Evolutionary conservation across 106 monocot genomes (phyloP), one percentile per base, ranked within the genome.

Genomic region (Phalaenopsis aphrodite): DNA sequence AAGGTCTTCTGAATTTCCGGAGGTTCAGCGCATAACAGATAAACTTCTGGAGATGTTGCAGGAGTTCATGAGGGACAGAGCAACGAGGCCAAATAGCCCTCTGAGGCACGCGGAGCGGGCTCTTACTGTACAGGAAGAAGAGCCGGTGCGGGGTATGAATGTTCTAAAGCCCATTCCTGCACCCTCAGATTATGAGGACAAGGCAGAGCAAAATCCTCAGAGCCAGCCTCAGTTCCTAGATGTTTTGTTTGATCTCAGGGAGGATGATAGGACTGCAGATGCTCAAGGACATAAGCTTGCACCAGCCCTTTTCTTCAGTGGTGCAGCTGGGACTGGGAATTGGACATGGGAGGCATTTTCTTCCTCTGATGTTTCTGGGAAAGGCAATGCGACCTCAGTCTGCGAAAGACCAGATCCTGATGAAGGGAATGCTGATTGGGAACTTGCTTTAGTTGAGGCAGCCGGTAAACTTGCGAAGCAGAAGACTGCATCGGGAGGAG

Each of bases 381-480:
- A 68, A 5, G 18, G 43, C 19, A 82, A 80, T 38, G 87, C 85
- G 55, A 90, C 90, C 1, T 97, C 94, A n/a, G 92, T 92, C 41
- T 97, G 94, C 94, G 87, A 92, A 78, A 92, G 80, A 8, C 94
- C 97, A 8, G 92, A 90, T 0, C 92, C 87, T 5, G 94, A 92
- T 56, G 55, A 76, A 17, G 88, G 87, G 9, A 94, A 94, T 56
- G 88, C 88, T 1, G 90, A 94, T 65, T 94, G 94, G 94, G 97
- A 97, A 76, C 89, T 92, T 3, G 90, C 88, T 1, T 78, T 97
- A 4, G 92, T 90, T 11, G 97, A 97, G 45, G 84, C 92, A 1
- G 89, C 88, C 1, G 92, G 96, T 84, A 88, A 92, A 48, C 92
- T 97, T 47, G 74, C 89, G 2, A 89, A 87, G 72, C 92, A 94